Percentiles rank a stretch among this genome's conserved stretches.
Evolutionary conservation across 495 filamentous ascomycete species (phyloP).

Genomic region (Neurospora sp.): DNA sequence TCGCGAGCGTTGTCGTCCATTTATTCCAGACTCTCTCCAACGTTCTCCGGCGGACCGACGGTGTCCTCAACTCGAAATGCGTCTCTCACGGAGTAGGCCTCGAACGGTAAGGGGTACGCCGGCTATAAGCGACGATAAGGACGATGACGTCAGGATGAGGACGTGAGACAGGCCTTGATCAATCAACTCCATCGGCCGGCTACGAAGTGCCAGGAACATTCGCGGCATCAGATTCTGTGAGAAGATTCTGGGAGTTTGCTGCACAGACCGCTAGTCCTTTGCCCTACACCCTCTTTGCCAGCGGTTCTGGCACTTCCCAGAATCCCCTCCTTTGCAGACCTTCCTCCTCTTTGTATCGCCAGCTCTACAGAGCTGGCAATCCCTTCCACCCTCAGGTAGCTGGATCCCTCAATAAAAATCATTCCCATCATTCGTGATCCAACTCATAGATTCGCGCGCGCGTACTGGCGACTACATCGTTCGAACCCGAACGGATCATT

Average conservation of each 20-base stretch:
- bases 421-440: too few species aligned
- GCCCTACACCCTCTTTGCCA: too few species aligned
- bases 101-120: background rate
- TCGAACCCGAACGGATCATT: background rate
- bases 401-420: too few species aligned
- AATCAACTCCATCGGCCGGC: background rate
- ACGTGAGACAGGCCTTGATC: background rate
- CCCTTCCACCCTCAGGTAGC: too few species aligned
- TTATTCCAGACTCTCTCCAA: background rate
- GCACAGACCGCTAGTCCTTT: too few species aligned
- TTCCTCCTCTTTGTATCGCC: too few species aligned
- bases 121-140: background rate
- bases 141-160: background rate
- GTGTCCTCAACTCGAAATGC: background rate
- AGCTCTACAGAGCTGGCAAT: too few species aligned
- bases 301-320: too few species aligned
- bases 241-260: too few species aligned
- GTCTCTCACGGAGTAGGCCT: background rate
- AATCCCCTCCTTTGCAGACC: too few species aligned
- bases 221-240: too few species aligned
- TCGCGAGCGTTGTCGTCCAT: background rate
- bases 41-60: background rate
- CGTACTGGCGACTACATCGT: background rate
- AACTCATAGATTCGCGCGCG: too few species aligned
- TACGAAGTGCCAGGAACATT: background rate